These are phyloP conservation scores for Lactarius psammicola DNA, from an alignment of 768 basidiomycete genomes.

Conservation along the genomic window DNA sequence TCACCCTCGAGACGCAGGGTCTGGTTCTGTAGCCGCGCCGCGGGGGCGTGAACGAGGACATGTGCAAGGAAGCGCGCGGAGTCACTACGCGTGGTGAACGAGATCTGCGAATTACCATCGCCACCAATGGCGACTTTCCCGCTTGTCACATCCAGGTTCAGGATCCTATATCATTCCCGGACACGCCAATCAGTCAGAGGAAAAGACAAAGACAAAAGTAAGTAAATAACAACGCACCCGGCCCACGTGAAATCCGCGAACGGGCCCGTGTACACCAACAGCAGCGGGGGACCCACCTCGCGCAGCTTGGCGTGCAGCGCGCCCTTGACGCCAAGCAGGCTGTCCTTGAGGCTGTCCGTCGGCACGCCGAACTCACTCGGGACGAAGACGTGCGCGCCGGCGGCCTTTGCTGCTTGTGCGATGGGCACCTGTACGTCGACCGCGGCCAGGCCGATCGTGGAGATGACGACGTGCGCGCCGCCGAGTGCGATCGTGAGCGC, in stretches of 20 bases:
- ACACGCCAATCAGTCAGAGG: not conserved
- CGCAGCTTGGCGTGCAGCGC: constrained; percentile 20
- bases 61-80: constrained; percentile 29
- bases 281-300: constrained; percentile 25
- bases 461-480: constrained; percentile 27
- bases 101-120: constrained; percentile 24
- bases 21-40: constrained; percentile 22
- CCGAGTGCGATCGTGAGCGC: constrained; percentile 25
- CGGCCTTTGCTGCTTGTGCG: constrained; percentile 28
- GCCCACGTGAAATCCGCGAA: constrained; percentile 24
- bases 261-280: constrained; percentile 27
- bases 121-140: constrained; percentile 27
- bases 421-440: constrained; percentile 22
- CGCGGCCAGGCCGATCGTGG: constrained; percentile 13
- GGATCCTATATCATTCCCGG: constrained; percentile 1
- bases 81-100: constrained; percentile 29
- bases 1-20: constrained; percentile 26
- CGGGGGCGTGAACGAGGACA: constrained; percentile 26
- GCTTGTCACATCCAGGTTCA: constrained; percentile 17
- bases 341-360: constrained; percentile 18
- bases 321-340: constrained; percentile 8
- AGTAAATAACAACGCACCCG: constrained; percentile 11
- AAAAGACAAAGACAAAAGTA: not conserved
- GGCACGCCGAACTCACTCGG: constrained; percentile 35
- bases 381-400: constrained; percentile 26